These are phyloP conservation scores for Phaeosphaeriaceae sp. DNA, from an alignment of 2,329 filamentous ascomycete genomes.

Conservation along the genomic window DNA sequence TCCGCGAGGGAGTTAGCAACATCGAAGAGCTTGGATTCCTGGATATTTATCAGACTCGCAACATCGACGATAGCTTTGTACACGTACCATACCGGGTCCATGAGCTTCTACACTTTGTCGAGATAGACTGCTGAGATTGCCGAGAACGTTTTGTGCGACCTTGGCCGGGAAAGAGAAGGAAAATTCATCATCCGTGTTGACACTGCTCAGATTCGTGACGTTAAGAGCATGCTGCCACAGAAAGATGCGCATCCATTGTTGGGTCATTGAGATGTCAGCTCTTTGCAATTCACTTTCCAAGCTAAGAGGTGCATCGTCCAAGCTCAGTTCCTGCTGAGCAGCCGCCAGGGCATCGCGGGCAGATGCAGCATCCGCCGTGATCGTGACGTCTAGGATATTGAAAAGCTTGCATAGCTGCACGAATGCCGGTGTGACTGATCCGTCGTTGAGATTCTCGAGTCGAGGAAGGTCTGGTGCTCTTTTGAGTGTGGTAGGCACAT, in stretches of 20 bases:
- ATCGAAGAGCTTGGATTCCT: conserved; percentile 48
- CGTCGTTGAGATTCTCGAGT: conserved; percentile 40
- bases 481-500: conserved; percentile 42
- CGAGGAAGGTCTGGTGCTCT: conserved; percentile 37
- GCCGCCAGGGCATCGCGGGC: conserved; percentile 39
- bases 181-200: conserved; percentile 40
- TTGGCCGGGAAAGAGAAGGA: conserved; percentile 46
- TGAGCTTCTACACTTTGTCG: conserved; percentile 44
- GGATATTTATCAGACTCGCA: neutral
- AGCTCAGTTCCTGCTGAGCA: conserved; percentile 43
- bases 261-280: conserved; percentile 48
- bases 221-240: conserved; percentile 47
- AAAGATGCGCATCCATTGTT: conserved; percentile 49
- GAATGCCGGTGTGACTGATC: conserved; percentile 42
- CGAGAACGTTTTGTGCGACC: conserved; percentile 43
- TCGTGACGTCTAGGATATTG: conserved; percentile 43
- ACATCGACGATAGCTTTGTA: neutral
- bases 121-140: conserved; percentile 38
- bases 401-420: conserved; percentile 45
- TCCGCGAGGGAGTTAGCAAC: conserved; percentile 46
- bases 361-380: conserved; percentile 40
- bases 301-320: conserved; percentile 35
- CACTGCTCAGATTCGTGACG: conserved; percentile 42
- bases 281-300: conserved; percentile 46
- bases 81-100: conserved; percentile 45